A percentile compares a stretch with the other conserved stretches of the same genome.
phyloP scores from a whole-genome alignment of 768 basidiomycete species.

The Leccinum broughii region DNA sequence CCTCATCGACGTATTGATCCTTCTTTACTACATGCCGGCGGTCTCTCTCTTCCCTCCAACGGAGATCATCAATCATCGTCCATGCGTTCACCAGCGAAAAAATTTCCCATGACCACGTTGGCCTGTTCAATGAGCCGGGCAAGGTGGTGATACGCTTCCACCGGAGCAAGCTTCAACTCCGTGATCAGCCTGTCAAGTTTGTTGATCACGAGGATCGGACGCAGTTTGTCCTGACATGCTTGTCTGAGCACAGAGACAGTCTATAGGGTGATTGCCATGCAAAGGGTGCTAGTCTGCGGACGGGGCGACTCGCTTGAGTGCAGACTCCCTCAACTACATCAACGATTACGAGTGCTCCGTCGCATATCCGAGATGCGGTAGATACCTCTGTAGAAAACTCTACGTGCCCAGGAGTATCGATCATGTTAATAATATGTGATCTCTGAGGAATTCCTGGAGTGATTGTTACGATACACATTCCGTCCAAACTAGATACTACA shows the following conservation, averaged over 20 bases:
- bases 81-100: constrained; percentile 95
- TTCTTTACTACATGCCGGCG: constrained; percentile 75
- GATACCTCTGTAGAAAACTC: constrained; percentile 98
- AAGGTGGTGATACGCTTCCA: constrained; percentile 95
- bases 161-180: constrained; percentile 86
- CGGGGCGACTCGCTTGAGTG: constrained; percentile 73
- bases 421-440: constrained; percentile 89
- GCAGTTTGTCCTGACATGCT: constrained; percentile 87
- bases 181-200: constrained; percentile 94
- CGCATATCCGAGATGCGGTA: constrained; percentile 88
- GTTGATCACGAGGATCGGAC: constrained; percentile 94
- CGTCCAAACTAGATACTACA: constrained; percentile 25
- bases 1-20: constrained; percentile 65
- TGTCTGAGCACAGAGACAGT: constrained; percentile 94
- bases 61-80: constrained; percentile 73
- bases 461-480: constrained; percentile 34
- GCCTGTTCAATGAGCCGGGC: constrained; percentile 92
- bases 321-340: constrained; percentile 98
- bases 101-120: constrained; percentile 96
- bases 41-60: constrained; percentile 93
- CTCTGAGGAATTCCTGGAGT: constrained; percentile 54
- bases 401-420: constrained; percentile 98
- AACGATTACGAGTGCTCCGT: constrained; percentile 93
- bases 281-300: neutral
- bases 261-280: constrained; percentile 39